Evolutionary conservation across 177 flowering plant species (phyloP).

Genomic region (Vitis hybrid): DNA sequence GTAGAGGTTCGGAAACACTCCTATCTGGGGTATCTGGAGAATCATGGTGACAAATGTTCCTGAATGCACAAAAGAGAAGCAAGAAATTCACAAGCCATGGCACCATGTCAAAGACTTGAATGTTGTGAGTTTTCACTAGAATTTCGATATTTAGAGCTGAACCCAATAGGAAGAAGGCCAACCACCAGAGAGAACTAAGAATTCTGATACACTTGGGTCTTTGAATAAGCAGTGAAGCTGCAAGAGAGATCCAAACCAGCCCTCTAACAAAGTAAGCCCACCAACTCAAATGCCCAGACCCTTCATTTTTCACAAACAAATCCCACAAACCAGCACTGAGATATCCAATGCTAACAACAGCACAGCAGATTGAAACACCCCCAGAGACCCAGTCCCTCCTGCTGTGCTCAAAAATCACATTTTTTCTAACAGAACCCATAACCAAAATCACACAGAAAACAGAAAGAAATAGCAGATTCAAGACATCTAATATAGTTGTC

Average conservation of each 20-base stretch:
- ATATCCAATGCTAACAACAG: conserved; percentile 36
- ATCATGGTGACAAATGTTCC: conserved; percentile 14
- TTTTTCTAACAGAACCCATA: conserved; percentile 21
- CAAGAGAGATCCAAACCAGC: conserved; percentile 52
- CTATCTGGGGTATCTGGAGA: conserved; percentile 14
- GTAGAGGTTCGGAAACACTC: conserved; percentile 46
- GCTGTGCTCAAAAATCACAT: neutral
- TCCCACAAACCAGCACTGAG: conserved; percentile 30
- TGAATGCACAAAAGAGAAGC: conserved; percentile 55
- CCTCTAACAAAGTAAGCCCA: conserved; percentile 36
- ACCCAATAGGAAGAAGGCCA: conserved; percentile 38
- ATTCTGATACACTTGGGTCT: conserved; percentile 34
- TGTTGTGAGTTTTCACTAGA: conserved; percentile 17
- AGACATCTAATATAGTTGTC: conserved; percentile 37
- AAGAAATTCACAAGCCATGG: conserved; percentile 52
- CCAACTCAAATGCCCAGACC: conserved; percentile 26
- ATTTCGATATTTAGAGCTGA: conserved; percentile 43
- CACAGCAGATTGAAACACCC: conserved; percentile 46
- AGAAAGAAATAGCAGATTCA: conserved; percentile 44
- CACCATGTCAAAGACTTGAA: conserved; percentile 33
- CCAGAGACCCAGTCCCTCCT: conserved; percentile 31
- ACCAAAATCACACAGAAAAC: conserved; percentile 40
- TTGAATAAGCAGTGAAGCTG: conserved; percentile 40
- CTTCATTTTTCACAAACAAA: conserved; percentile 16
- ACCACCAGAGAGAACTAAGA: conserved; percentile 57